These are phyloP conservation scores for Marasmius oreades DNA, from an alignment of 1,284 basidiomycete species.

Conservation along the genomic window DNA sequence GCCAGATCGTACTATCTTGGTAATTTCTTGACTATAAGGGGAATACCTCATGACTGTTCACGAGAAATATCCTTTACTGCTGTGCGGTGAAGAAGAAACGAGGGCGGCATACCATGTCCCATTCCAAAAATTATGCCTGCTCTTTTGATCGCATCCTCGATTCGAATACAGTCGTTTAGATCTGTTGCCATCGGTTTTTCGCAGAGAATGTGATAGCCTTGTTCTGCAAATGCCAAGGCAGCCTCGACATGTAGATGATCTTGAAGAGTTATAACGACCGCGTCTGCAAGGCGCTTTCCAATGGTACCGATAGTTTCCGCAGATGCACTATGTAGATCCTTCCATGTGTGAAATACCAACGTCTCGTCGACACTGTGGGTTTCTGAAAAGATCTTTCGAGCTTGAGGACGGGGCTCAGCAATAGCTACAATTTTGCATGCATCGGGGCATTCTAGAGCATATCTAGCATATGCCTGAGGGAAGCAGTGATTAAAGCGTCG, in stretches of 20 bases:
- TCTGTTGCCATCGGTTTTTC: constrained; percentile 89
- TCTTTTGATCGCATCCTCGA: constrained; percentile 67
- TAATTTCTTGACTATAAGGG: constrained; percentile 71
- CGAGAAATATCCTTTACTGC: not conserved
- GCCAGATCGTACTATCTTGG: constrained; percentile 67
- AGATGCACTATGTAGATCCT: constrained; percentile 66
- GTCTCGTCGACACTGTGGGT: constrained; percentile 57
- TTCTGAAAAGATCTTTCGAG: constrained; percentile 54
- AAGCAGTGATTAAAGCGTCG: constrained; percentile 1
- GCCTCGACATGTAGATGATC: constrained; percentile 77
- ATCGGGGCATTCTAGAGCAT: constrained; percentile 57
- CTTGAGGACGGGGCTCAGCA: constrained; percentile 74
- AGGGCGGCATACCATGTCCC: constrained; percentile 63
- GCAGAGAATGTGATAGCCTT: constrained; percentile 84
- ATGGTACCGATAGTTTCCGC: constrained; percentile 57
- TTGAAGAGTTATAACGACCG: constrained; percentile 74
- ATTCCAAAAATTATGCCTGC: constrained; percentile 77
- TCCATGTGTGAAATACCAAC: constrained; percentile 70
- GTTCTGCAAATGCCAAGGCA: constrained; percentile 67
- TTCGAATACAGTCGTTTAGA: constrained; percentile 68
- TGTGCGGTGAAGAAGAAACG: not conserved
- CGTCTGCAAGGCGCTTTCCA: constrained; percentile 73
- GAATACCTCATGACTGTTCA: constrained; percentile 79
- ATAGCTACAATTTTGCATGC: constrained; percentile 76
- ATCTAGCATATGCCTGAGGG: constrained; percentile 68